Conservation (phyloP, 768 basidiomycete species). For the Russula virescens region DNA sequence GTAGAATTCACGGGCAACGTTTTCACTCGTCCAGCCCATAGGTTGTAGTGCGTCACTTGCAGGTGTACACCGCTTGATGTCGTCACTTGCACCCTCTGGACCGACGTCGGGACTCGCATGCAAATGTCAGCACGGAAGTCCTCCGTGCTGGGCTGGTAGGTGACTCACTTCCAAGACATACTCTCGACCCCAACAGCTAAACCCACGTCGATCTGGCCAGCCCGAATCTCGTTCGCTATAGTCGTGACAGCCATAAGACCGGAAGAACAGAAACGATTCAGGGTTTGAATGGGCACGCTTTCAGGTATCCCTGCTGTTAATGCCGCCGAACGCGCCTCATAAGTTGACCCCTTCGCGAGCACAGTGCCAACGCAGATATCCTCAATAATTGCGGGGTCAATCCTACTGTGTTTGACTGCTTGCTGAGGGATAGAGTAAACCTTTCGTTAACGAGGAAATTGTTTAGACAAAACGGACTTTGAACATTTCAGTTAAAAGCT, state of each 20-base stretch:
- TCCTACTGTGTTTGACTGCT: slow-evolving; percentile 48
- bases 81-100: slow-evolving; percentile 54
- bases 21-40: slow-evolving; percentile 91
- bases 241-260: slow-evolving; percentile 81
- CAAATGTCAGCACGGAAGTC: slow-evolving; percentile 24
- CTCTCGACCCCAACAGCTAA: slow-evolving; percentile 81
- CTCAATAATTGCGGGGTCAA: slow-evolving; percentile 61
- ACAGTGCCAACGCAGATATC: slow-evolving; percentile 82
- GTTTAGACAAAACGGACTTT: slow-evolving; percentile 39
- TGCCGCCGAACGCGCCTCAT: slow-evolving; percentile 67
- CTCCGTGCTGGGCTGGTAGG: slow-evolving; percentile 24
- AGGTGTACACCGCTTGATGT: slow-evolving; percentile 48
- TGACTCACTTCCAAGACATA: slow-evolving; percentile 68
- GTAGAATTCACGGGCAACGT: slow-evolving; percentile 69
- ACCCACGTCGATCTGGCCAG: slow-evolving; percentile 76
- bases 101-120: slow-evolving; percentile 55
- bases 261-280: slow-evolving; percentile 81
- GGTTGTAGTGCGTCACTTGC: slow-evolving; percentile 60
- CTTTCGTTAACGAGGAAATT: slow-evolving; percentile 17
- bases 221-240: slow-evolving; percentile 69
- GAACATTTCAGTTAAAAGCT: slow-evolving; percentile 77
- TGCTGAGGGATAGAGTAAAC: slow-evolving; percentile 37
- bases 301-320: slow-evolving; percentile 79
- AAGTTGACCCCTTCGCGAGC: slow-evolving; percentile 55
- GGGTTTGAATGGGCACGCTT: slow-evolving; percentile 62